phyloP scores from a whole-genome alignment of 345 rosid species.

The Salix dunnii region DNA sequence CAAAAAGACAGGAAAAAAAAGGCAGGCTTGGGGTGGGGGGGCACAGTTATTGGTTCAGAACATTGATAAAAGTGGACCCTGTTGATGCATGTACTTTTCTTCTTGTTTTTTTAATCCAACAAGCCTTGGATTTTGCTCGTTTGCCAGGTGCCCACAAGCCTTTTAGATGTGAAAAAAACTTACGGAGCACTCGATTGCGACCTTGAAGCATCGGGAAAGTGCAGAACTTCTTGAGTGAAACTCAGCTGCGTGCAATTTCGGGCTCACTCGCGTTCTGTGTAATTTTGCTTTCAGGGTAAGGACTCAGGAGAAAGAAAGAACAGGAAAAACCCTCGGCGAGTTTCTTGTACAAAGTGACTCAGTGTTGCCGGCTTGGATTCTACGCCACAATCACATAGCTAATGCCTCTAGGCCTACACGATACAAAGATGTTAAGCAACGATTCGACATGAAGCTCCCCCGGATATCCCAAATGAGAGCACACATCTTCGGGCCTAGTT shows the following conservation, averaged over 20 bases:
- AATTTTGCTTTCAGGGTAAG: constrained; percentile 9
- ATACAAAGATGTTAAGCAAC: too few species aligned
- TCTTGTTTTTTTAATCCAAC: not conserved
- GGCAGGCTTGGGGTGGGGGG: not conserved
- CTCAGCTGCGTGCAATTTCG: not conserved
- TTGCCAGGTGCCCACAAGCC: not conserved
- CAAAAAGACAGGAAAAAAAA: constrained; percentile 5
- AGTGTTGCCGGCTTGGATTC: too few species aligned
- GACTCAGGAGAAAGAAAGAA: not conserved
- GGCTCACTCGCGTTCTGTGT: not conserved
- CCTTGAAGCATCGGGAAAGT: constrained; percentile 8
- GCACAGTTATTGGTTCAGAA: constrained; percentile 1
- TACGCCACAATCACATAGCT: too few species aligned
- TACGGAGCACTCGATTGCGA: not conserved
- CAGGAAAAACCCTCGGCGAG: not conserved
- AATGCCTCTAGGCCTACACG: too few species aligned
- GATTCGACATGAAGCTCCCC: too few species aligned
- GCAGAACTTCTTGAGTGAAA: not conserved
- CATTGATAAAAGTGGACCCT: constrained; percentile 10
- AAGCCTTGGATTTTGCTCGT: not conserved
- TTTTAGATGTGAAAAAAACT: not conserved
- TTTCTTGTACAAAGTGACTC: not conserved
- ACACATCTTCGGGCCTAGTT: too few species aligned
- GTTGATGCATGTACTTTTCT: not conserved
- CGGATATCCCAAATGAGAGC: too few species aligned